These are phyloP conservation scores for Hortaea sp. DNA, from an alignment of 2,329 filamentous ascomycete species.

Conservation along the genomic window DNA sequence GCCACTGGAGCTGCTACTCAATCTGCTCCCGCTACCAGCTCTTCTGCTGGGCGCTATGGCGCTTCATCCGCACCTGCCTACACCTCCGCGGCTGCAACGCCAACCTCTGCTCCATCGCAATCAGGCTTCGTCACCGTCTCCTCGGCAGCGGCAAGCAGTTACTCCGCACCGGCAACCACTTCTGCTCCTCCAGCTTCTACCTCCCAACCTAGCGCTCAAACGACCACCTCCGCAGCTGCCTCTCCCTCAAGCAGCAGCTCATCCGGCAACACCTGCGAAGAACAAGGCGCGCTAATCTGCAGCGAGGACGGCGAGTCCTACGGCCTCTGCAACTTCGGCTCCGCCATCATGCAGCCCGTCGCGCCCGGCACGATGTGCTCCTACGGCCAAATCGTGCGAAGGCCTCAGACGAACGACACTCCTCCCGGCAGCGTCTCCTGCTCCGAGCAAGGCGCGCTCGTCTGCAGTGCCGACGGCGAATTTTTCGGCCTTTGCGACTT, in stretches of 20 bases:
- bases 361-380: conserved; percentile 35
- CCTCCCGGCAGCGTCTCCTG: conserved; percentile 12
- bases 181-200: not conserved
- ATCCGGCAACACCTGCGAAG: conserved; percentile 9
- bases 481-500: conserved; percentile 36
- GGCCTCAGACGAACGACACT: not conserved
- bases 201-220: no score
- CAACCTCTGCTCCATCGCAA: conserved; percentile 1
- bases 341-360: conserved; percentile 31
- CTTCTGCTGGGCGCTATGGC: not conserved
- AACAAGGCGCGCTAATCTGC: conserved; percentile 30
- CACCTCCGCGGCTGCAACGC: not conserved
- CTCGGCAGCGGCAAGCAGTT: not conserved
- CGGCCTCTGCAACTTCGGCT: conserved; percentile 34
- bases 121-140: conserved; percentile 5
- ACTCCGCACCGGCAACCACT: not conserved
- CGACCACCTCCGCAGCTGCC: not conserved
- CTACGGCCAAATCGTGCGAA: conserved; percentile 27
- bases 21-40: conserved; percentile 1
- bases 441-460: conserved; percentile 26
- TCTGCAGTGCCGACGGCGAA: conserved; percentile 22
- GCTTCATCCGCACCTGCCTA: not conserved
- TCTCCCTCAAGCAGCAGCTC: not conserved
- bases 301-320: conserved; percentile 21
- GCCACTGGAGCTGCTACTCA: conserved; percentile 3